Conservation (phyloP, 257 asterid genomes). For the Paraleonurus japonicus region DNA sequence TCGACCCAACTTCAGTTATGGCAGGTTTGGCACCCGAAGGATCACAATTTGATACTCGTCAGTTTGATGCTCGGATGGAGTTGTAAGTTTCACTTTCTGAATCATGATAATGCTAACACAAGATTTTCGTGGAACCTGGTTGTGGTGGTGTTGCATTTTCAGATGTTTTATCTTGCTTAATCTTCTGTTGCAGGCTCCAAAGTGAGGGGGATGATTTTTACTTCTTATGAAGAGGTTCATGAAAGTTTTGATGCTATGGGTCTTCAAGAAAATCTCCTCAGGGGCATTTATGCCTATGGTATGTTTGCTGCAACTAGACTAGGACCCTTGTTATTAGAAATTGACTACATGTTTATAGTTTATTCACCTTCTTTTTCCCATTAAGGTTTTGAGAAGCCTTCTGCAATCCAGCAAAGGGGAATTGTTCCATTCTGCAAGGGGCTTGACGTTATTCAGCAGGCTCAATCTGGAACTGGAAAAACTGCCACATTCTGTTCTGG, state of each 20-base stretch:
- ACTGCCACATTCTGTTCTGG: conserved; percentile 90
- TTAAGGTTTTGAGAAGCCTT: conserved; percentile 89
- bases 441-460: conserved; percentile 85
- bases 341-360: neutral
- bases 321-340: neutral
- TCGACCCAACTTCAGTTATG: conserved; percentile 45
- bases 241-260: conserved; percentile 58
- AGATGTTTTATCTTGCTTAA: neutral
- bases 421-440: conserved; percentile 82
- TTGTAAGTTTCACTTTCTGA: conserved; percentile 38
- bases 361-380: neutral
- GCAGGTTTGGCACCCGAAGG: conserved; percentile 74
- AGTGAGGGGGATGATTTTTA: conserved; percentile 54
- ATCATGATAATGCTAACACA: neutral
- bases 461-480: conserved; percentile 86
- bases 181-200: conserved; percentile 40
- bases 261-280: conserved; percentile 57
- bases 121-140: neutral
- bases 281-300: conserved; percentile 70
- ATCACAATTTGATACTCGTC: conserved; percentile 62
- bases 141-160: neutral
- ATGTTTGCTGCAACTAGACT: conserved; percentile 4
- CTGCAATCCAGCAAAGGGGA: conserved; percentile 92
- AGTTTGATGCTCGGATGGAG: conserved; percentile 68
- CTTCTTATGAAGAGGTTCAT: conserved; percentile 53